Evolutionary conservation across 208 protist species (phyloP), one percentile per base, ranked within the genome.

Genomic region (Trypanosomatidae sp.): DNA sequence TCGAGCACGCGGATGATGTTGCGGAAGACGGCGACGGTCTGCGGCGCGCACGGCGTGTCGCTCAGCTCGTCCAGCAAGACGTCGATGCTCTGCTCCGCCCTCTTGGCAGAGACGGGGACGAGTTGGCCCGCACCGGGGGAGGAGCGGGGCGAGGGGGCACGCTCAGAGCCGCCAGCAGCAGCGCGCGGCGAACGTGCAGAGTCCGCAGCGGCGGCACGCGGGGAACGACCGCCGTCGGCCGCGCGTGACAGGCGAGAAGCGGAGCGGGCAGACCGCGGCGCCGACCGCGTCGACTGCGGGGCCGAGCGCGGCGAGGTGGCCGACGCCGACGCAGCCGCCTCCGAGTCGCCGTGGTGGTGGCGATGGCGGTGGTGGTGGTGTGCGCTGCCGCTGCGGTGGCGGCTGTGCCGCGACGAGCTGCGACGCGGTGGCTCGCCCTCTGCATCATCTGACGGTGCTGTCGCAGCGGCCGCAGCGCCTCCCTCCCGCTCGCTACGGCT

Each of bases 1-100:
- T 82, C 75, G 66, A 93, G 66, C 6, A 65, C 66, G 44, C 77
- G 69, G 43, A 91, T 73, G 60, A 88, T 73, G 22, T 56, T 30
- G 65, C 73, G 71, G 43, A 92, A 65, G 15, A 83, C 25, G 1
- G 58, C 59, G 28, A 56, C 64, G 17, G 77, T 79, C 15, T 81
- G 66, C 1, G 76, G 41, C 36, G 86, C 83, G 52, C 77, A 77
- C 25, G 76, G 74, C 0, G 80, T 80, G 50, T 69, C 33, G n/a
- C 73, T 33, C 62, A 89, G 58, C 33, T 83, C 80, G 2, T 67
- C 43, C 12, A 85, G 43, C 71, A 85, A 22, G 41, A 25, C 33
- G 13, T 82, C 76, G 39, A 88, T 67, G 9, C 43, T 76, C 77
- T 36, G 53, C 2, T 80, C 70, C 39, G 52, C 77, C 28, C 62